Evolutionary conservation across 352 stramenopile species (phyloP), one percentile per base, ranked within the genome.

Genomic region (Pythium scleroteichum): DNA sequence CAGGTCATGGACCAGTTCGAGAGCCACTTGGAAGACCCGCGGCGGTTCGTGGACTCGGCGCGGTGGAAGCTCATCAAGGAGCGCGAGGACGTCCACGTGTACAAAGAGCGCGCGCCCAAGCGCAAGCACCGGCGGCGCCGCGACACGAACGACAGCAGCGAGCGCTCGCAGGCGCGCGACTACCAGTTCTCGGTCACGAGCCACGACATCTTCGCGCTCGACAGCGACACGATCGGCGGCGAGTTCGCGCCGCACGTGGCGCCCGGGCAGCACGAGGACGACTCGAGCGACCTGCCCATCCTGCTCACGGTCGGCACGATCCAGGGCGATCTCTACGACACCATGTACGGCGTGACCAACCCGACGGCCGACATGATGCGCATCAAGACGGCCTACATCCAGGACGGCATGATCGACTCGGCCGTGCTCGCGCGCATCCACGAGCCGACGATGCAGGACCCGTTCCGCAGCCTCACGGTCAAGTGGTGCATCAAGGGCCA

Each of bases 401-500:
- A 83, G 9, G 78, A 86, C 62, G 62, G 69, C 52, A 61, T 83
- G 41, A 64, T 78, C 19, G 62, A 85, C 61, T 68, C 61, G 42
- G 70, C 73, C 14, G 69, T 88, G 44, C 57, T 88, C 19, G 64
- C 62, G 2, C 54, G 65, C 26, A 38, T 88, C 24, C 19, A 69
- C 3, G 59, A 72, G 42, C 74, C 78, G 23, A 62, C 66, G 14
- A 46, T 54, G 29, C 56, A 61, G 3, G 69, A 87, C 29, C 79
- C 79, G 47, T 87, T 78, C 50, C 73, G 70, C 10, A 71, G 66
- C n/a, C 32, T 85, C 10, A 58, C 68, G 1, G 51, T 90, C 49
- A 87, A 86, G 45, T 87, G 79, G 79, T 68, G 52, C 32, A 72
- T 86, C 23, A 87, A 87, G 53, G 62, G 45, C 54, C 22, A 72